Evolutionary conservation across 176 grass and related monocot genomes (phyloP), one percentile per base, ranked within the genome.

Genomic region (Triticum timopheevii): DNA sequence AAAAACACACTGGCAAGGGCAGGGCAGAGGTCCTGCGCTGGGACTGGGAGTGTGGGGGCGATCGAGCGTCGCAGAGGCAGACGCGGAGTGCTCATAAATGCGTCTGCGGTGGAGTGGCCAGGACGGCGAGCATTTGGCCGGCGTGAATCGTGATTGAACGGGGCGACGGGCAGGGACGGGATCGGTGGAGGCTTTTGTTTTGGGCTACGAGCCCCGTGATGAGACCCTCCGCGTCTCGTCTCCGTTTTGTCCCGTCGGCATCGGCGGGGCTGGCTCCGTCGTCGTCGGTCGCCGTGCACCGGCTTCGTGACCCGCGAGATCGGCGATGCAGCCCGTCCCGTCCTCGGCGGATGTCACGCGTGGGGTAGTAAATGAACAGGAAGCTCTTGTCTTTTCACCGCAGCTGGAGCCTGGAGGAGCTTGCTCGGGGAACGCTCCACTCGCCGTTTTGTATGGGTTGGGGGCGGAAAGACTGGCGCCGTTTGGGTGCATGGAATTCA

Each of bases 101-200:
- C 80, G 4, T 35, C 40, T 45, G 80, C 38, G 76, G 82, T 58
- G 40, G 76, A 59, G 22, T 6, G 47, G 85, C 56, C 67, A n/a
- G 78, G 15, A 67, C 47, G 75, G 7, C 19, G 66, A 25, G 79
- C 47, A 15, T 76, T 76, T 19, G 81, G 80, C 52, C 54, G 25
- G 70, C 62, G 82, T 81, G 85, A 85, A 81, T 71, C 62, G 82
- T 81, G 85, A 85, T 85, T 71, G 44, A 84, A 77, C 81, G 45
- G 85, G 89, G 75, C 84, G 65, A 44, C 44, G 44, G 34, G n/a
- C 23, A 33, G 40, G 68, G 30, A n/a, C 4, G 67, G 68, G 68
- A 70, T 70, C 68, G 12, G 49, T 20, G 52, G 52, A 22, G 19
- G 56, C 17, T 59, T 59, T 54, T 19, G 50, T 54, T 54, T 59